These are phyloP conservation scores for Pythium diclinum DNA, from an alignment of 352 stramenopile genomes.

Conservation along the genomic window DNA sequence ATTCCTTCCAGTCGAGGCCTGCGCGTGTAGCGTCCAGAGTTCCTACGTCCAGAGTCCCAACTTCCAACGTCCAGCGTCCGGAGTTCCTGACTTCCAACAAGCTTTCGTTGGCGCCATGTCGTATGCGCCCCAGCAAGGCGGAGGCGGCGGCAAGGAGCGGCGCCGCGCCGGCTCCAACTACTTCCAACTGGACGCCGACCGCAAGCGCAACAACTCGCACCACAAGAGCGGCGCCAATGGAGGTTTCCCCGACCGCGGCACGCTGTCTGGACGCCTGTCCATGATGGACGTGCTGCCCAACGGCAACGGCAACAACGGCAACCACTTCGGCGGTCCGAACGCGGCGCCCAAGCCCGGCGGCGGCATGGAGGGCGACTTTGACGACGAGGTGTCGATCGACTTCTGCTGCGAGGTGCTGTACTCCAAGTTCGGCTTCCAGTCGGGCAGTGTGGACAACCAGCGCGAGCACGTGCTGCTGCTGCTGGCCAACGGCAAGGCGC, in stretches of 20 bases:
- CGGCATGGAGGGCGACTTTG: conserved; percentile 63
- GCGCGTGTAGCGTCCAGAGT: no score
- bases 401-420: conserved; percentile 78
- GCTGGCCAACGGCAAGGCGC: conserved; percentile 71
- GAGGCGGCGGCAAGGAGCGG: conserved; percentile 35
- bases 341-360: conserved; percentile 24
- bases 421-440: conserved; percentile 81
- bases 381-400: conserved; percentile 82
- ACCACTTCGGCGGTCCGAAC: no score
- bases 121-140: neutral
- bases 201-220: conserved; percentile 63
- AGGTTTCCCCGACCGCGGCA: conserved; percentile 40
- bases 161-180: conserved; percentile 83
- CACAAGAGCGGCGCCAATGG: conserved; percentile 39
- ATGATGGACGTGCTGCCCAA: conserved; percentile 66
- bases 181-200: conserved; percentile 75
- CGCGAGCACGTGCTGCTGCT: conserved; percentile 79
- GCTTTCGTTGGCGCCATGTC: neutral
- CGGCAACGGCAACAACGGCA: conserved; percentile 23
- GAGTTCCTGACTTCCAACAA: neutral
- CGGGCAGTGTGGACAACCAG: conserved; percentile 79
- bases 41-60: neutral
- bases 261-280: conserved; percentile 53
- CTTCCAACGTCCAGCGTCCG: neutral
- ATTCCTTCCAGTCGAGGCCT: neutral